phyloP scores from a whole-genome alignment of 192 early-diverging fungal genomes.

The Dimargaris xerosporica region DNA sequence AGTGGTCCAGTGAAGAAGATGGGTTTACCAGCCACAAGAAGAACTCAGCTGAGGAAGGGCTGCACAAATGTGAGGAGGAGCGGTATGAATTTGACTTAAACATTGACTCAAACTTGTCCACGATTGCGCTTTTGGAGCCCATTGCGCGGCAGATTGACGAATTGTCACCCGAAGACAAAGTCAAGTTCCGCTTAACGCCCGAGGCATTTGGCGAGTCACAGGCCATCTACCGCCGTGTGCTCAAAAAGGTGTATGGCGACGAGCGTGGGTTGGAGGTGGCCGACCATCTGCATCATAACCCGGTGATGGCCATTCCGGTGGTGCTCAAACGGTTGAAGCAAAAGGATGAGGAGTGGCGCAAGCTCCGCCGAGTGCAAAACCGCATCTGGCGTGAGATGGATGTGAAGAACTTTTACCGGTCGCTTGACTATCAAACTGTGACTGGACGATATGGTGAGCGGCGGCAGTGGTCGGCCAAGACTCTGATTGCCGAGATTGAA shows the following conservation, averaged over 20 bases:
- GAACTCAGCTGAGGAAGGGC: constrained; percentile 82
- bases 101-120: constrained; percentile 84
- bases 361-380: constrained; percentile 74
- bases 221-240: constrained; percentile 79
- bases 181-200: constrained; percentile 50
- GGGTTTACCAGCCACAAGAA: constrained; percentile 85
- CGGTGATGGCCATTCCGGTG: constrained; percentile 80
- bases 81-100: constrained; percentile 95
- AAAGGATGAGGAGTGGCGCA: constrained; percentile 93
- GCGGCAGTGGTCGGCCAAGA: constrained; percentile 61
- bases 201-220: constrained; percentile 73
- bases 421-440: constrained; percentile 89
- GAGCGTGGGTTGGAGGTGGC: constrained; percentile 79
- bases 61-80: constrained; percentile 94
- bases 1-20: constrained; percentile 78
- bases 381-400: constrained; percentile 96
- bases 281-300: constrained; percentile 82
- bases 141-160: constrained; percentile 69
- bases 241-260: constrained; percentile 89
- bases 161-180: constrained; percentile 67
- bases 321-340: constrained; percentile 90
- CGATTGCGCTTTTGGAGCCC: constrained; percentile 80
- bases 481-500: constrained; percentile 76
- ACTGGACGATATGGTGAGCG: constrained; percentile 79
- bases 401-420: constrained; percentile 82